phyloP scores from a whole-genome alignment of 108 stramenopile species.

The Cyclotella distinguenda region DNA sequence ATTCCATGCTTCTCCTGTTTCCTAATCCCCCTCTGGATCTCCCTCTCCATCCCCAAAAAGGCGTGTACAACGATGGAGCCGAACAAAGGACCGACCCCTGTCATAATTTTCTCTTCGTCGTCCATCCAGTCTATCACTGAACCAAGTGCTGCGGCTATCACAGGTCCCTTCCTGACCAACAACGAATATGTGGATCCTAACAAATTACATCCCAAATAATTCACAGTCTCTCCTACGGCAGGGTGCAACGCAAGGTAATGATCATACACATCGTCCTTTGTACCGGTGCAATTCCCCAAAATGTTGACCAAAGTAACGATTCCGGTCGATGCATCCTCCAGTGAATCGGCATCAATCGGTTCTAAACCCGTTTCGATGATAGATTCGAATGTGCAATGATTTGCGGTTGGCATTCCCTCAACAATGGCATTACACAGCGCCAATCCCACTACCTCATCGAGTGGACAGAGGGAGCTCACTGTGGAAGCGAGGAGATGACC shows the following conservation, averaged over 20 bases:
- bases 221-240: conserved; percentile 17
- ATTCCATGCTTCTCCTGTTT: conserved; percentile 1
- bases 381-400: not conserved
- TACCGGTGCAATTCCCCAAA: conserved; percentile 11
- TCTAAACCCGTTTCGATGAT: not conserved
- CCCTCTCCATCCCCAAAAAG: conserved; percentile 36
- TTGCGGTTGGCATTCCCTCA: conserved; percentile 16
- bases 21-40: not conserved
- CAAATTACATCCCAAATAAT: conserved; percentile 42
- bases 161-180: conserved; percentile 7
- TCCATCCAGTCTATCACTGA: conserved; percentile 6
- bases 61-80: conserved; percentile 47
- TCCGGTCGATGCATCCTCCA: conserved; percentile 43
- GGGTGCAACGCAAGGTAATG: conserved; percentile 41
- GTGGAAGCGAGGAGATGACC: conserved; percentile 37
- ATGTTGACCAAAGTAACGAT: conserved; percentile 37
- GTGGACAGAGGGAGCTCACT: conserved; percentile 23
- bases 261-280: conserved; percentile 28
- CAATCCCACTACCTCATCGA: conserved; percentile 17
- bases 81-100: conserved; percentile 27
- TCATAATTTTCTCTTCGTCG: conserved; percentile 26
- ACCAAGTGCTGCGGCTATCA: conserved; percentile 29
- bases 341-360: not conserved
- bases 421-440: conserved; percentile 44
- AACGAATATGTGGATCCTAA: conserved; percentile 30